Conservation (phyloP, 352 stramenopile species). For the Pythium monospermum region DNA sequence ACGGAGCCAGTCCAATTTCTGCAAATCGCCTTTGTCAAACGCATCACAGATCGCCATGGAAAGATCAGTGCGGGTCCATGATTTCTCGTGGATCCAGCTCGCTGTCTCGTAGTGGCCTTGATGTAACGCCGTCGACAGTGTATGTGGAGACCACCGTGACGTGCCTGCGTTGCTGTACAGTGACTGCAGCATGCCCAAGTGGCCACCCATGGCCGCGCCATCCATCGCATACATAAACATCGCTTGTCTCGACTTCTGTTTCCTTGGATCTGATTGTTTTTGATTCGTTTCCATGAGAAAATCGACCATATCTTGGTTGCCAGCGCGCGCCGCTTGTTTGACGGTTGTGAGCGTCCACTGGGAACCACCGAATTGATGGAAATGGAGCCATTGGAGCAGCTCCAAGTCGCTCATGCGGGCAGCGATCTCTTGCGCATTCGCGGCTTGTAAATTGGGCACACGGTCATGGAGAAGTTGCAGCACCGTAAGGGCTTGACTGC, state of each 20-base stretch:
- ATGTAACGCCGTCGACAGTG: background rate
- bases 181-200: background rate
- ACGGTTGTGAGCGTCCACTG: background rate
- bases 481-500: background rate
- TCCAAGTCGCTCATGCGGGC: background rate
- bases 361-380: background rate
- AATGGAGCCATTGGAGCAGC: background rate
- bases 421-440: constrained; percentile 1
- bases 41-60: background rate
- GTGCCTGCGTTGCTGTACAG: background rate
- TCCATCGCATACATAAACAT: constrained; percentile 2
- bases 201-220: background rate
- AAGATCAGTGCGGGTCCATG: too few species aligned
- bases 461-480: background rate
- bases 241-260: too few species aligned
- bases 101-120: background rate
- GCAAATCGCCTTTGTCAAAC: background rate
- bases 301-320: background rate
- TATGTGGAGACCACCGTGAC: background rate
- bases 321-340: background rate
- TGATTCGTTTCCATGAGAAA: too few species aligned
- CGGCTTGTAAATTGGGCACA: background rate
- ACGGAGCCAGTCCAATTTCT: background rate
- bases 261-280: background rate
- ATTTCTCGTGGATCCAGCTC: constrained; percentile 1